A percentile compares a stretch with the other conserved stretches of the same genome.
phyloP scores from a whole-genome alignment of 306 rosid genomes.

The Cucurbita maxima region DNA sequence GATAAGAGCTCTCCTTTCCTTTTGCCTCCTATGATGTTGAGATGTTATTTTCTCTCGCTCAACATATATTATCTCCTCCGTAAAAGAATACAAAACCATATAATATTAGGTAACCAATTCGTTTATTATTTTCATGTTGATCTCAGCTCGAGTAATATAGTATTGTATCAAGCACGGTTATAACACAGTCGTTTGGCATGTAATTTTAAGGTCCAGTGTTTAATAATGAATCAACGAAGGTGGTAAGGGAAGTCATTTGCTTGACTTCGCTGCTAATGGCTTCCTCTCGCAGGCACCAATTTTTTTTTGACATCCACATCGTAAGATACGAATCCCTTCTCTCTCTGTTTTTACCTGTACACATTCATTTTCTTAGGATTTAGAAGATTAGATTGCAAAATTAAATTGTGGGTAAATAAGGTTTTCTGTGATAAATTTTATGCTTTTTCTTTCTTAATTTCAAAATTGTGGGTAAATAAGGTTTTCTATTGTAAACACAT shows the following conservation, averaged over 20 bases:
- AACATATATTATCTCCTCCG: not conserved
- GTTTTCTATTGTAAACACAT: too few relatives aligned
- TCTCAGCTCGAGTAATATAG: not conserved
- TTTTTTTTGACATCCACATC: not conserved
- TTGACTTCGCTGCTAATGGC: too few relatives aligned
- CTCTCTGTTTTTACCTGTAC: not conserved
- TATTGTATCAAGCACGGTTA: not conserved
- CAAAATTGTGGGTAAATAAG: too few relatives aligned
- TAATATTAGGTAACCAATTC: too few relatives aligned
- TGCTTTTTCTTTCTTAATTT: too few relatives aligned
- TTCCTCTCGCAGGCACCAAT: too few relatives aligned
- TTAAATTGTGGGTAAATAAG: not conserved
- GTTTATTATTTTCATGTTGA: not conserved
- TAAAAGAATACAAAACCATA: too few relatives aligned
- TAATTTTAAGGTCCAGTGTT: not conserved
- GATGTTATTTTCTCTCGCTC: not conserved
- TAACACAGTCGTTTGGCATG: not conserved
- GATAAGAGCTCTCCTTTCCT: not conserved
- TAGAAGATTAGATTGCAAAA: not conserved
- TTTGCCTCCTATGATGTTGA: not conserved
- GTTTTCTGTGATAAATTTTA: too few relatives aligned
- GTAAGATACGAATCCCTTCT: not conserved
- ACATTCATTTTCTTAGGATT: not conserved
- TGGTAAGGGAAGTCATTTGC: not conserved
- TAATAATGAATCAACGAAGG: too few relatives aligned